phyloP scores from a whole-genome alignment of 768 basidiomycete genomes.

The Tulasnella sp. region DNA sequence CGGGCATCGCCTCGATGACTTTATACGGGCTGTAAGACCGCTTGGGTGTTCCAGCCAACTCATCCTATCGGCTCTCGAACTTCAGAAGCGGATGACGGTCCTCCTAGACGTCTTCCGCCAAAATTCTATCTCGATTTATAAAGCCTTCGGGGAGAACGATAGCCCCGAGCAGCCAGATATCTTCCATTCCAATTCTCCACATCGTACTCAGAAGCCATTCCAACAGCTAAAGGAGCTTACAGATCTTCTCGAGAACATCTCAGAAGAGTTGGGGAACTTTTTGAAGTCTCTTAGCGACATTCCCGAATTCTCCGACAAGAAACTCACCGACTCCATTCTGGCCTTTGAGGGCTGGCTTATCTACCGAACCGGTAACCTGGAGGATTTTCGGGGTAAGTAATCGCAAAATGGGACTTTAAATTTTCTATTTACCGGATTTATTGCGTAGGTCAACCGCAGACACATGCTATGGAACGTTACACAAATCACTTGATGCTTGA shows the following conservation, averaged over 20 bases:
- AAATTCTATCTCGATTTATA: slow-evolving; percentile 60
- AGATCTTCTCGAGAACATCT: slow-evolving; percentile 51
- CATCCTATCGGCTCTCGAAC: slow-evolving; percentile 60
- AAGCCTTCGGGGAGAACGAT: slow-evolving; percentile 45
- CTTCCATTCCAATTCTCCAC: not conserved
- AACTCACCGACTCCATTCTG: slow-evolving; percentile 56
- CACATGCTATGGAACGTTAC: slow-evolving; percentile 63
- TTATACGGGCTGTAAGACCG: slow-evolving; percentile 69
- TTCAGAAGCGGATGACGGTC: slow-evolving; percentile 60
- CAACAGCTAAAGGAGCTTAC: slow-evolving; percentile 60
- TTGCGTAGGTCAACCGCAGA: slow-evolving; percentile 55
- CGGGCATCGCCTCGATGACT: slow-evolving; percentile 67
- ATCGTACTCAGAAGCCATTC: not conserved
- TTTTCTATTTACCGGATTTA: not conserved
- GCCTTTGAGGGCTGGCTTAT: slow-evolving; percentile 63
- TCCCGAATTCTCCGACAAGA: slow-evolving; percentile 62
- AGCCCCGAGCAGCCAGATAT: slow-evolving; percentile 33
- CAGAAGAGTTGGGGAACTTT: slow-evolving; percentile 60
- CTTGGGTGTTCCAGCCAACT: slow-evolving; percentile 71
- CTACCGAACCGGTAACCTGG: slow-evolving; percentile 70
- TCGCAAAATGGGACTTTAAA: slow-evolving; percentile 25
- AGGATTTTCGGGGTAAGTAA: slow-evolving; percentile 44
- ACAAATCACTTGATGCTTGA: slow-evolving; percentile 55
- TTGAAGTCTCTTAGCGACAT: slow-evolving; percentile 67
- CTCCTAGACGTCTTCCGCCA: slow-evolving; percentile 62